These are phyloP conservation scores for Barbatosphaeria neglecta DNA, from an alignment of 495 filamentous ascomycete genomes.

Conservation along the genomic window DNA sequence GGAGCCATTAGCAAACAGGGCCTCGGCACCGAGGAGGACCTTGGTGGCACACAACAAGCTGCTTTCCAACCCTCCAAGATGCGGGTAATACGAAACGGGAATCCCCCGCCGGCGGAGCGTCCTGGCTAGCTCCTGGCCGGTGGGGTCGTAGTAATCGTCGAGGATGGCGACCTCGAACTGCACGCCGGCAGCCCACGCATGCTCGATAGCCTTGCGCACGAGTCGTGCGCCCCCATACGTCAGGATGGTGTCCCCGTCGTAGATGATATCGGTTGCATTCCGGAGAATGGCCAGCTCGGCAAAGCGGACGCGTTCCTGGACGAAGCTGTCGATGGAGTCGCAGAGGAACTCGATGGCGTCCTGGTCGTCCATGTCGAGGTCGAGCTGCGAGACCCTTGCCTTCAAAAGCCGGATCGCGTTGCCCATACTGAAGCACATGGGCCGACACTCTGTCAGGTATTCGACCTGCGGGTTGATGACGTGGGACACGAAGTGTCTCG, in stretches of 20 bases:
- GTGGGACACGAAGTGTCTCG: slow-evolving; percentile 85
- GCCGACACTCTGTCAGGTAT: slow-evolving; percentile 81
- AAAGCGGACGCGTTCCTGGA: slow-evolving; percentile 76
- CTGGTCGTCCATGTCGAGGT: slow-evolving; percentile 66
- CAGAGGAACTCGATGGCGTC: slow-evolving; percentile 66
- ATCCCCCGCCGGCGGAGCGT: slow-evolving; percentile 56
- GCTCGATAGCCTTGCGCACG: slow-evolving; percentile 64
- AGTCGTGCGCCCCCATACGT: slow-evolving; percentile 85
- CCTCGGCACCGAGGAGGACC: slow-evolving; percentile 79
- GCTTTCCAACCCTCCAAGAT: slow-evolving; percentile 58
- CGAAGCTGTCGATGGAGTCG: slow-evolving; percentile 77
- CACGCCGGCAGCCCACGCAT: slow-evolving; percentile 47
- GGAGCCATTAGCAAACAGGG: slow-evolving; percentile 81
- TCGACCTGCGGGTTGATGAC: slow-evolving; percentile 88
- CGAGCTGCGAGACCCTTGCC: slow-evolving; percentile 71
- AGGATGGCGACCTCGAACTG: slow-evolving; percentile 75
- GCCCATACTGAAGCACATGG: slow-evolving; percentile 86
- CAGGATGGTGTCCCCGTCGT: slow-evolving; percentile 68
- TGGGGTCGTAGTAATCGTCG: slow-evolving; percentile 68
- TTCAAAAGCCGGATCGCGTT: slow-evolving; percentile 94
- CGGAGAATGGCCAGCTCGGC: slow-evolving; percentile 75
- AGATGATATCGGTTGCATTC: slow-evolving; percentile 57
- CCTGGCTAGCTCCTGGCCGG: slow-evolving; percentile 60
- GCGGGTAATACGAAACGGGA: slow-evolving; percentile 65
- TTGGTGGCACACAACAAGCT: slow-evolving; percentile 63